A percentile compares a stretch with the other conserved stretches of the same genome.
These are phyloP conservation scores for Arthrinium phaeospermum DNA, from an alignment of 2,329 filamentous ascomycete species.

Conservation along the genomic window DNA sequence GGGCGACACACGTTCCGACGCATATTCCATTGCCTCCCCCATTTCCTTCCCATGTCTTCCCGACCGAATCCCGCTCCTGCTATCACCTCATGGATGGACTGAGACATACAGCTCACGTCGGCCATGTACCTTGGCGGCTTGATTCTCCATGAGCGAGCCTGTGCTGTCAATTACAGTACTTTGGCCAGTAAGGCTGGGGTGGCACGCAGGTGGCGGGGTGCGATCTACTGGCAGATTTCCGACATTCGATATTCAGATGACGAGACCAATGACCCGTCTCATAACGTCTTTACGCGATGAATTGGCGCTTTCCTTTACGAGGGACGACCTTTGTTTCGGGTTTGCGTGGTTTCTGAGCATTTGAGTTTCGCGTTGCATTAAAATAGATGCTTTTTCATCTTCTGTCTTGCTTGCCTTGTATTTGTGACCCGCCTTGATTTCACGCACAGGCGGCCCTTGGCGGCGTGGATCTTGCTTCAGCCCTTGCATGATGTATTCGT, in stretches of 20 bases:
- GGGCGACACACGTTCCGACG: slow-evolving; percentile 3
- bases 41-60: slow-evolving; percentile 1
- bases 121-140: not conserved
- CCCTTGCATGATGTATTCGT: not conserved
- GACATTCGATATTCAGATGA: slow-evolving; percentile 18
- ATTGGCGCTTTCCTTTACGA: slow-evolving; percentile 10
- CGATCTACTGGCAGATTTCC: slow-evolving; percentile 10
- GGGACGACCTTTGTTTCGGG: slow-evolving; percentile 15
- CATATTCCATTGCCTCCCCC: slow-evolving; percentile 12
- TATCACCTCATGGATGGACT: not conserved
- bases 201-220: slow-evolving; percentile 1
- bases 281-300: slow-evolving; percentile 18
- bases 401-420: slow-evolving; percentile 9
- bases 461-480: not conserved
- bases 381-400: slow-evolving; percentile 18
- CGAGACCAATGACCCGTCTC: slow-evolving; percentile 13
- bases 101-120: not conserved
- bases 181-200: not conserved
- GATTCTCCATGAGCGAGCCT: not conserved
- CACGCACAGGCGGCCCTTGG: not conserved
- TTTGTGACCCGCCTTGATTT: slow-evolving; percentile 16
- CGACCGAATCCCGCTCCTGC: slow-evolving; percentile 13
- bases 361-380: slow-evolving; percentile 18
- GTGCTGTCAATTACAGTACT: slow-evolving; percentile 3
- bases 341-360: slow-evolving; percentile 15